phyloP scores from a whole-genome alignment of 768 basidiomycete species.

The Tulasnella calospora region DNA sequence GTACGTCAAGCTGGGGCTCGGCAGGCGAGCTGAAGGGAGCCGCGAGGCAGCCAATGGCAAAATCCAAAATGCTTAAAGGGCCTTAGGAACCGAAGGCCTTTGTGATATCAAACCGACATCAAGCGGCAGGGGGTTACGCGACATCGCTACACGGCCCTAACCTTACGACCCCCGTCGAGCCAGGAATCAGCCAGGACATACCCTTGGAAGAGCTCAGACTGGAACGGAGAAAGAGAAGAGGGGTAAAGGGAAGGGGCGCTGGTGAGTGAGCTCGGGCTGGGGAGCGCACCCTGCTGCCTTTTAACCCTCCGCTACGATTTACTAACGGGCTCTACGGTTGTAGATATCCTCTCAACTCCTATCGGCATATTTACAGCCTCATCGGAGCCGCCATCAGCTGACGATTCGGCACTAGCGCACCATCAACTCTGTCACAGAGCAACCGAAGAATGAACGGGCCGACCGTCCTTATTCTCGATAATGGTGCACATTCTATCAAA shows the following conservation, averaged over 20 bases:
- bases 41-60: constrained; percentile 6
- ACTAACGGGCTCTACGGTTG: background rate
- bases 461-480: constrained; percentile 70
- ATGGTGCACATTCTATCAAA: constrained; percentile 81
- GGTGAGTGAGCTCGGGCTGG: background rate
- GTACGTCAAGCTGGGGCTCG: background rate
- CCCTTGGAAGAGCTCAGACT: too few species aligned
- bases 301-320: background rate
- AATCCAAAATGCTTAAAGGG: constrained; percentile 18
- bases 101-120: constrained; percentile 3
- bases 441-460: constrained; percentile 23
- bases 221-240: background rate
- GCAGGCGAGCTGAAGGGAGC: background rate
- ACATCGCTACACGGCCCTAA: background rate
- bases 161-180: background rate
- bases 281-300: background rate
- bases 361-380: constrained; percentile 2
- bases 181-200: background rate
- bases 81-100: constrained; percentile 16
- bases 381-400: constrained; percentile 19
- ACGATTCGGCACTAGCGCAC: background rate
- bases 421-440: background rate
- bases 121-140: constrained; percentile 6
- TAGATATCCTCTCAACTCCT: background rate
- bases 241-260: background rate